These are phyloP conservation scores for Clarireedia monteithiana DNA, from an alignment of 2,329 filamentous ascomycete genomes.

Conservation along the genomic window DNA sequence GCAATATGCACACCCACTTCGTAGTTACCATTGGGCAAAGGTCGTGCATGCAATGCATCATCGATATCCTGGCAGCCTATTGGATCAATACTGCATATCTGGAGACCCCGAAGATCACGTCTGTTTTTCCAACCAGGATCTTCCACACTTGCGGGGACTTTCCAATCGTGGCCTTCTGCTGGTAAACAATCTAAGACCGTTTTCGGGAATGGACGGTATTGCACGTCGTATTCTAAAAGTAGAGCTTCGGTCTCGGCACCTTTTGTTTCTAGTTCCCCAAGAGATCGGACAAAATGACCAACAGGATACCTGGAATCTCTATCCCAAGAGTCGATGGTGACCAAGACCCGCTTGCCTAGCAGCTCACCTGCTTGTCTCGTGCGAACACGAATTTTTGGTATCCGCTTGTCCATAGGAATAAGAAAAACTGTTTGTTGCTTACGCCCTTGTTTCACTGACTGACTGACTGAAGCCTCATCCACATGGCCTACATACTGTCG, in stretches of 20 bases:
- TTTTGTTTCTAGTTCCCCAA: slow-evolving; percentile 92
- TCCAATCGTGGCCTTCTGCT: slow-evolving; percentile 87
- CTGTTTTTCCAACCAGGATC: slow-evolving; percentile 84
- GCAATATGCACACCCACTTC: slow-evolving; percentile 98
- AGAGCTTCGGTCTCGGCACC: slow-evolving; percentile 96
- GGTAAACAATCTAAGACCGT: slow-evolving; percentile 91
- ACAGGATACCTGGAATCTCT: slow-evolving; percentile 85
- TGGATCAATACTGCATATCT: slow-evolving; percentile 97
- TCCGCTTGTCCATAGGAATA: slow-evolving; percentile 94
- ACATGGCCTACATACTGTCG: slow-evolving; percentile 95
- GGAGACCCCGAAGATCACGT: slow-evolving; percentile 72
- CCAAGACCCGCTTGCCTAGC: slow-evolving; percentile 81
- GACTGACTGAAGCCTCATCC: slow-evolving; percentile 75
- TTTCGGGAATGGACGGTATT: slow-evolving; percentile 95
- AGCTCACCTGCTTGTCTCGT: slow-evolving; percentile 86
- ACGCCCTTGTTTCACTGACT: slow-evolving; percentile 65
- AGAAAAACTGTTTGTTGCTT: slow-evolving; percentile 91
- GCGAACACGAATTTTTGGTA: slow-evolving; percentile 90
- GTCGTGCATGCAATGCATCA: slow-evolving; percentile 83
- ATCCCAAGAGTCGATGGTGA: slow-evolving; percentile 94
- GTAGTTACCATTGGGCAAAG: slow-evolving; percentile 83
- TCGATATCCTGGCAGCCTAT: slow-evolving; percentile 97
- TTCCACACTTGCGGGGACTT: slow-evolving; percentile 69
- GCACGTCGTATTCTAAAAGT: slow-evolving; percentile 90
- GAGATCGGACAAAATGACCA: slow-evolving; percentile 86